Evolutionary conservation across 169 alveolate species (phyloP), one percentile per base, ranked within the genome.

Genomic region (Cryptosporidium ryanae): DNA sequence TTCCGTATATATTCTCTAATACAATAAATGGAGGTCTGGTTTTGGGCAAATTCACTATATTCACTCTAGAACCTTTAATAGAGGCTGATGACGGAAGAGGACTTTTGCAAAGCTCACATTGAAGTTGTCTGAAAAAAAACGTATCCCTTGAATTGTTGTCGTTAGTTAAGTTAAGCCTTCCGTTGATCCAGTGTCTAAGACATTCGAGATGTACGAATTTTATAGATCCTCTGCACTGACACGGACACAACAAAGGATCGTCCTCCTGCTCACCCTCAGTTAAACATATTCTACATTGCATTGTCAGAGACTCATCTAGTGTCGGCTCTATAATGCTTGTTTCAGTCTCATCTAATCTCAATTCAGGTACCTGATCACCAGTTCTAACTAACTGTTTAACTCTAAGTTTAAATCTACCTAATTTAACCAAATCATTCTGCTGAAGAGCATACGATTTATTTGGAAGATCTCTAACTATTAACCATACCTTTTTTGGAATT

Each of bases 201-300:
- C 99, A 98, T 52, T 94, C 94, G 34, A 96, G 89, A 92, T 98
- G 99, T 23, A 98, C 98, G 83, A 91, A 94, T 82, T 95, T 95
- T 87, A 96, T 95, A 23, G 98, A 93, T 1, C 99, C 98, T 38
- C 94, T 90, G 92, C 99, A 96, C 49, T 93, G 95, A 90, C 99
- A 96, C 7, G 98, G 98, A 31, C 96, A 91, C 2, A 96, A 92
- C 27, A 96, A 70, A 31, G 96, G 96, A 64, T 96, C 96, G 25
- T 93, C 93, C 61, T 66, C 84, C 43, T 90, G 91, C 54, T 92
- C 89, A 10, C 98, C 97, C 81, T 96, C 99, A 52, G 94, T 90
- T 65, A 96, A 90, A 89, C 99, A 96, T 23, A 96, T 96, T 31
- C 99, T 92, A 81, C 99, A 96, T 82, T 95, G 97, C 61, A 93